Conservation (phyloP, 176 grass and related monocot genomes). For the Ampelocalamus luodianensis region DNA sequence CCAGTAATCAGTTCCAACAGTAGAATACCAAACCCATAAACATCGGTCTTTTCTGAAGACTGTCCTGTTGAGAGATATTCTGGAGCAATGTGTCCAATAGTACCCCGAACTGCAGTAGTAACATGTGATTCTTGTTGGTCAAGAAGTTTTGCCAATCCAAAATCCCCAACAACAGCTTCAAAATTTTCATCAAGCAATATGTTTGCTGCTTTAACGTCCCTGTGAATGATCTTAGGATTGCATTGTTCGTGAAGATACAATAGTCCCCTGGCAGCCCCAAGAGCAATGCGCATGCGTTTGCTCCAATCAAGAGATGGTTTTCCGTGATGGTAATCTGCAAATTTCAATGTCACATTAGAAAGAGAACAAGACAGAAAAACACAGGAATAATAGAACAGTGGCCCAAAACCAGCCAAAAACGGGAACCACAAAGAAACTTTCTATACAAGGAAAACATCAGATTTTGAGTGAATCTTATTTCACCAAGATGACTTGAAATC, state of each 20-base stretch:
- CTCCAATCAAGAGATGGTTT: constrained; percentile 86
- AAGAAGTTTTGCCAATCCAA: constrained; percentile 94
- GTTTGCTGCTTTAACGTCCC: constrained; percentile 97
- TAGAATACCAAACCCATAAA: constrained; percentile 98
- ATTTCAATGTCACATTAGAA: constrained; percentile 25
- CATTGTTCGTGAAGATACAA: constrained; percentile 97
- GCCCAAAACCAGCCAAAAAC: constrained; percentile 21
- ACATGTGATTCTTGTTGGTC: constrained; percentile 93
- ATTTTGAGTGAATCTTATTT: neutral
- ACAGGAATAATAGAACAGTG: neutral
- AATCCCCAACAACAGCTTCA: constrained; percentile 94
- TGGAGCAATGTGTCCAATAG: constrained; percentile 80
- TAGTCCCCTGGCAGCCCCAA: constrained; percentile 87
- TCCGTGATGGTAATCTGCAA: constrained; percentile 67
- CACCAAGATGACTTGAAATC: neutral
- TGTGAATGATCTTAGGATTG: constrained; percentile 96
- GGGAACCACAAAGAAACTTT: neutral
- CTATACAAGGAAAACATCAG: neutral
- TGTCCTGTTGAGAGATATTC: constrained; percentile 91
- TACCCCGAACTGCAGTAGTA: constrained; percentile 91
- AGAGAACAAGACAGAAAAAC: neutral
- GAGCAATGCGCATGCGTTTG: constrained; percentile 82
- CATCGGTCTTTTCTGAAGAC: constrained; percentile 94
- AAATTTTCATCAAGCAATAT: constrained; percentile 92
- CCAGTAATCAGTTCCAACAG: constrained; percentile 90